Evolutionary conservation across 352 stramenopile species (phyloP).

Genomic region (Phytophthora capsici): DNA sequence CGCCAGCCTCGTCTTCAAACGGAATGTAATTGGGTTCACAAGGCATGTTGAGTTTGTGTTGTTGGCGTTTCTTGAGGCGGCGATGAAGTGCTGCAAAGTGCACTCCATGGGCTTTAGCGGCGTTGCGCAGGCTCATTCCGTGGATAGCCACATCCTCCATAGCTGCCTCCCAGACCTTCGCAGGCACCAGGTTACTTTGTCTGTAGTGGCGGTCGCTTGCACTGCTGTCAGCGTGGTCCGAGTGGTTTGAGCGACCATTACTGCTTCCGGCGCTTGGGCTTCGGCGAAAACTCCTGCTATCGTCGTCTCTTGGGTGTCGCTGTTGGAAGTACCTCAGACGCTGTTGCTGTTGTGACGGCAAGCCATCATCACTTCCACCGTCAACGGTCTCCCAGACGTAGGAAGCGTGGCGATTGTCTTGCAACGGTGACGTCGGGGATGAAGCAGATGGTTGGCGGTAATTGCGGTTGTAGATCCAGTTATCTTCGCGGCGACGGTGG

Average conservation of each 20-base stretch:
- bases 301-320: slow-evolving; percentile 17
- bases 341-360: slow-evolving; percentile 13
- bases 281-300: slow-evolving; percentile 15
- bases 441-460: slow-evolving; percentile 30
- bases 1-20: slow-evolving; percentile 70
- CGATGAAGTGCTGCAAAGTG: slow-evolving; percentile 76
- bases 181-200: slow-evolving; percentile 63
- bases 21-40: slow-evolving; percentile 67
- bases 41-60: slow-evolving; percentile 44
- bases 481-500: slow-evolving; percentile 19
- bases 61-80: slow-evolving; percentile 69
- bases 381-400: slow-evolving; percentile 29
- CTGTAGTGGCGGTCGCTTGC: slow-evolving; percentile 42
- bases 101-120: slow-evolving; percentile 64
- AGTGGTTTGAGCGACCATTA: slow-evolving; percentile 12
- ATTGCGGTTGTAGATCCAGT: slow-evolving; percentile 23
- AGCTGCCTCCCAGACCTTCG: slow-evolving; percentile 69
- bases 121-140: slow-evolving; percentile 72
- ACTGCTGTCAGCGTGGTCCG: slow-evolving; percentile 33
- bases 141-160: slow-evolving; percentile 74
- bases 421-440: slow-evolving; percentile 15
- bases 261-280: slow-evolving; percentile 28
- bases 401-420: not conserved
- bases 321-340: slow-evolving; percentile 15
- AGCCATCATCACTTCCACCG: not conserved